phyloP scores from a whole-genome alignment of 345 rosid species.

The Turnera subulata region DNA sequence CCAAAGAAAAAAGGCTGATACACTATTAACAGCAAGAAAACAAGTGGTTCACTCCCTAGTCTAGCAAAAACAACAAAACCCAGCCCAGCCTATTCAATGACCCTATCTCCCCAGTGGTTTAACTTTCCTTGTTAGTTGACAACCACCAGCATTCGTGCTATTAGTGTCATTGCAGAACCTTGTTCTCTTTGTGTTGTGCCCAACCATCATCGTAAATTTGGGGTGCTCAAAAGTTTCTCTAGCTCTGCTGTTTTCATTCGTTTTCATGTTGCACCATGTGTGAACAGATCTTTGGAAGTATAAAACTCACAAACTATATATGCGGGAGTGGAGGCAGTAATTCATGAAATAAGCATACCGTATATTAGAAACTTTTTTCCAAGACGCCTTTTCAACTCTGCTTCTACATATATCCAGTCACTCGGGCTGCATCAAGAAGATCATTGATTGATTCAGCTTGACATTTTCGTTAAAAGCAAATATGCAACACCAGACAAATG shows the following conservation, averaged over 20 bases:
- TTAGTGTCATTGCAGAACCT: no score
- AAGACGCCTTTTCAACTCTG: slow-evolving; percentile 84
- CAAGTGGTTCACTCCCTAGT: no score
- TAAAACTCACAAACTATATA: not conserved
- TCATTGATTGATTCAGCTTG: slow-evolving; percentile 9
- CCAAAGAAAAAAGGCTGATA: not conserved
- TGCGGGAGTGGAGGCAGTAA: not conserved
- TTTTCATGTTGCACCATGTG: not conserved
- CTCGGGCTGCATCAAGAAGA: slow-evolving; percentile 65
- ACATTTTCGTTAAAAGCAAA: not conserved
- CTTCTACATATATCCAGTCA: slow-evolving; percentile 93
- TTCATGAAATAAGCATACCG: slow-evolving; percentile 37
- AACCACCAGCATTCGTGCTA: not conserved
- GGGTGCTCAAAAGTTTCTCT: not conserved
- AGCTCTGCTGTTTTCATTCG: not conserved
- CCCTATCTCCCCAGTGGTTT: not conserved
- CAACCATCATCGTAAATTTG: not conserved
- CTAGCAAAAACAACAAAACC: no score
- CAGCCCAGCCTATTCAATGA: no score
- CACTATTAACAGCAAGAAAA: no score
- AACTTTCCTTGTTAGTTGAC: not conserved
- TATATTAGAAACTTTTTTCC: slow-evolving; percentile 82
- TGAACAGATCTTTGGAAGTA: not conserved
- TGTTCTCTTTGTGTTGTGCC: not conserved
- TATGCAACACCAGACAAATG: not conserved